phyloP scores from a whole-genome alignment of 495 filamentous ascomycete species.

The Lindgomyces ingoldianus region DNA sequence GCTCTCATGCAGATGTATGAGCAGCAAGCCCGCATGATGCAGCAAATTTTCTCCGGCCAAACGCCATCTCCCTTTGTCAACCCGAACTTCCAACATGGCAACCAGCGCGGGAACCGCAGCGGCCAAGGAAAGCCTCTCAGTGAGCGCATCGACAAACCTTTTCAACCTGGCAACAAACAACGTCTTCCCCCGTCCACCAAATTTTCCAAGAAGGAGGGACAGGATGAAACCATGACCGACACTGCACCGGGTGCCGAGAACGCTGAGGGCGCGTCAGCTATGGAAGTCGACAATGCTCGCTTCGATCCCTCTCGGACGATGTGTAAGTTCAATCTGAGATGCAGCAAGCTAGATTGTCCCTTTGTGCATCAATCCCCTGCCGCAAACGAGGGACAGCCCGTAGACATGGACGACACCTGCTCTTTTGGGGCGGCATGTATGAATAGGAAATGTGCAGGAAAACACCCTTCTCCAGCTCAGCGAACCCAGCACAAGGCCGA shows the following conservation, averaged over 20 bases:
- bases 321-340: constrained; percentile 86
- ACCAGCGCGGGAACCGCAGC: constrained; percentile 45
- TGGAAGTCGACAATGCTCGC: constrained; percentile 51
- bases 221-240: constrained; percentile 41
- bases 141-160: constrained; percentile 68
- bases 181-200: constrained; percentile 27
- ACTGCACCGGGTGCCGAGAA: constrained; percentile 40
- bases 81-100: constrained; percentile 55
- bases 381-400: constrained; percentile 73
- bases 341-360: constrained; percentile 83
- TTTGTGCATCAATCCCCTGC: constrained; percentile 95
- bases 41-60: constrained; percentile 55
- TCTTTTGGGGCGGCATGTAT: constrained; percentile 87
- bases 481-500: constrained; percentile 75
- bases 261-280: constrained; percentile 51
- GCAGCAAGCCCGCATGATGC: constrained; percentile 86
- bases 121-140: constrained; percentile 67
- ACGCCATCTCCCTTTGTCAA: constrained; percentile 55
- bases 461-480: constrained; percentile 88
- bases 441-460: constrained; percentile 88
- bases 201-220: constrained; percentile 30
- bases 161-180: constrained; percentile 41
- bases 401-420: constrained; percentile 81
- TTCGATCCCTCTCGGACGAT: constrained; percentile 53
- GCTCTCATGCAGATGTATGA: constrained; percentile 82